A percentile compares a stretch with the other conserved stretches of the same genome.
Evolutionary conservation across 306 rosid species (phyloP).

Genomic region (Prunus mume): DNA sequence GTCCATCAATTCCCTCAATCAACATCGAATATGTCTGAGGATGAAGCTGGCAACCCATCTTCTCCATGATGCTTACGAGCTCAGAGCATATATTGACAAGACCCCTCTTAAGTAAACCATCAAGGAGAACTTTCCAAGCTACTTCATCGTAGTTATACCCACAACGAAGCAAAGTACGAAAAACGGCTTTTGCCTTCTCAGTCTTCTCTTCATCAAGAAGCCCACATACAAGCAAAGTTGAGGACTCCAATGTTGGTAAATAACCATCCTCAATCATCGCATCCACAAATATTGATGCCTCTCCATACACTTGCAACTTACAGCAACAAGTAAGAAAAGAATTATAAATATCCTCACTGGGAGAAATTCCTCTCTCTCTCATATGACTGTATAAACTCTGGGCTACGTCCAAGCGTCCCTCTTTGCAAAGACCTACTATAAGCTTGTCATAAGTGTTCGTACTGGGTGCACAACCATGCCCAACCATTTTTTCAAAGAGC

Average conservation of each 20-base stretch:
- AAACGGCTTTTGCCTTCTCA: conserved; percentile 61
- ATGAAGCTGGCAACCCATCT: conserved; percentile 64
- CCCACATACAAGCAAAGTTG: conserved; percentile 67
- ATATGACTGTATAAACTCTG: conserved; percentile 48
- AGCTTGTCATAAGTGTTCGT: conserved; percentile 62
- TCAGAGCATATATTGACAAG: conserved; percentile 55
- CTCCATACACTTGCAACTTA: conserved; percentile 48
- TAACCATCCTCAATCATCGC: conserved; percentile 54
- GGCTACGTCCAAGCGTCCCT: conserved; percentile 42
- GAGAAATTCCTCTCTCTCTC: conserved; percentile 51
- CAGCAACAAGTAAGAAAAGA: conserved; percentile 64
- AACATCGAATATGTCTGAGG: conserved; percentile 66
- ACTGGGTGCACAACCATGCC: conserved; percentile 60
- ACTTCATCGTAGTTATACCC: conserved; percentile 74
- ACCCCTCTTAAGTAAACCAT: conserved; percentile 69
- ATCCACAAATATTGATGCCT: conserved; percentile 58
- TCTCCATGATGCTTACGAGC: conserved; percentile 57
- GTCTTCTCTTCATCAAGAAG: conserved; percentile 47
- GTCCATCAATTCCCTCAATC: conserved; percentile 48
- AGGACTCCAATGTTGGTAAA: conserved; percentile 66
- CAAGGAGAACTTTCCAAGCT: conserved; percentile 81
- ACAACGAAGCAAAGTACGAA: conserved; percentile 44
- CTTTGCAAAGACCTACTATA: conserved; percentile 70
- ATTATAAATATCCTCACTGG: conserved; percentile 54
- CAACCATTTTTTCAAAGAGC: conserved; percentile 62